Evolutionary conservation across 2,329 filamentous ascomycete species (phyloP).

Genomic region (Verticillium nubilum): DNA sequence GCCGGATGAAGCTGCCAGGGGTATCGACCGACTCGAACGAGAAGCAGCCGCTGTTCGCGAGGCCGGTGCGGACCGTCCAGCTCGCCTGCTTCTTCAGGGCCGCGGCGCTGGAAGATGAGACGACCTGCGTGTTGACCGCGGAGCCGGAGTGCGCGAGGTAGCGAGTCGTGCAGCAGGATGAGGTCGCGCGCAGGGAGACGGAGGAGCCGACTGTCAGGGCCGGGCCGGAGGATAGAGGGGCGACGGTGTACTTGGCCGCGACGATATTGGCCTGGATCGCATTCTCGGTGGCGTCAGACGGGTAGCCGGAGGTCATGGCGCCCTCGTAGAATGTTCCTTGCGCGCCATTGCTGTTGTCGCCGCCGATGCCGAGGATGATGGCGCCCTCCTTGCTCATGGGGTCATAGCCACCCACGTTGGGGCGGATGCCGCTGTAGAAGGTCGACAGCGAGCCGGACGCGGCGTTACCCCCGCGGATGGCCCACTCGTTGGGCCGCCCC

Average conservation of each 20-base stretch:
- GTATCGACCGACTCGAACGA: constrained; percentile 57
- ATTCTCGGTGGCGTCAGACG: constrained; percentile 52
- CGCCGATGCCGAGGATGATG: constrained; percentile 66
- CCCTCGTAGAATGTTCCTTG: constrained; percentile 63
- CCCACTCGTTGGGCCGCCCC: constrained; percentile 50
- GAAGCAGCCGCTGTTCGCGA: constrained; percentile 50
- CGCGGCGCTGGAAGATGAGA: constrained; percentile 43
- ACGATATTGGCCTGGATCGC: constrained; percentile 56
- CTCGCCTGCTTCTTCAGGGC: constrained; percentile 45
- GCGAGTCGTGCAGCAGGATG: constrained; percentile 44
- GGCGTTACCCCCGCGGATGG: constrained; percentile 53
- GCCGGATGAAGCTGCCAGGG: constrained; percentile 53
- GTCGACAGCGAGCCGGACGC: constrained; percentile 49
- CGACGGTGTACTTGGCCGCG: constrained; percentile 48
- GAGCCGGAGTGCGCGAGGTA: constrained; percentile 49
- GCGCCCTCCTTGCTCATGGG: constrained; percentile 61
- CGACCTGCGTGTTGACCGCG: constrained; percentile 48
- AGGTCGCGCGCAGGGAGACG: constrained; percentile 51
- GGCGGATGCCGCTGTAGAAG: constrained; percentile 52
- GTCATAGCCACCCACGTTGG: constrained; percentile 47
- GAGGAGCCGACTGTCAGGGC: constrained; percentile 41
- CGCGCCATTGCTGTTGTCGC: constrained; percentile 54
- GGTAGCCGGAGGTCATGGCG: constrained; percentile 58
- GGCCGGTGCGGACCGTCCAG: constrained; percentile 48
- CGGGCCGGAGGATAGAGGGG: constrained; percentile 40